Evolutionary conservation across 805 yeast genomes (phyloP), one percentile per base, ranked within the genome.

Genomic region (Yamadazyma takamatsuzukensis): DNA sequence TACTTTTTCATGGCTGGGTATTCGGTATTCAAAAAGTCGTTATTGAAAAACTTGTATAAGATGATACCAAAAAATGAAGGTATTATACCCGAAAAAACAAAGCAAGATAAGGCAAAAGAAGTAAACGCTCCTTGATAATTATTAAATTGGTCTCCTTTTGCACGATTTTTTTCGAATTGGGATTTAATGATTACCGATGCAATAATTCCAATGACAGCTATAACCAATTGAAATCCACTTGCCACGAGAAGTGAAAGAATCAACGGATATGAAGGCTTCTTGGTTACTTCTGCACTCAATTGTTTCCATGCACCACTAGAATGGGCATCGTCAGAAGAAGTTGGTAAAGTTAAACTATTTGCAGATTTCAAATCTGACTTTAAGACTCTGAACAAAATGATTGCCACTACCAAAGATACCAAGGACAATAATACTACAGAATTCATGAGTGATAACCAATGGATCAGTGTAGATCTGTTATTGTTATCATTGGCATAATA

Each of bases 371-470:
- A 21, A 25, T 33, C 34, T 15, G 70, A 59, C 39, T 56, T 69
- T 36, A 83, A 61, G 2, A 81, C 70, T 39, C 77, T 62, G 25
- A 80, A 43, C 34, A 84, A 67, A 2, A 83, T 78, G 15, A 76
- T 68, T 10, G 78, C 87, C 11, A 80, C 89, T 18, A 81, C 58
- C 11, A 80, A 61, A 0, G 90, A 70, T 4, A 83, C 61, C 17
- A 83, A 62, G 3, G 74, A 55, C 4, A 80, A 77, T 29, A 86
- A 67, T 2, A 82, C 81, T 10, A 82, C 48, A 0, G 94, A 80
- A 51, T 85, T 84, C 21, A 82, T 66, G 36, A 86, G 57, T 1
- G 94, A 79, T 21, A 86, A 54, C 90, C 93, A 84, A 51, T 84
- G 95, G 39, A 84, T 76, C 21, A 71, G 74, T 17, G 49, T 51